Conservation (phyloP, 1,284 basidiomycete genomes). For the Flammula alnicola region DNA sequence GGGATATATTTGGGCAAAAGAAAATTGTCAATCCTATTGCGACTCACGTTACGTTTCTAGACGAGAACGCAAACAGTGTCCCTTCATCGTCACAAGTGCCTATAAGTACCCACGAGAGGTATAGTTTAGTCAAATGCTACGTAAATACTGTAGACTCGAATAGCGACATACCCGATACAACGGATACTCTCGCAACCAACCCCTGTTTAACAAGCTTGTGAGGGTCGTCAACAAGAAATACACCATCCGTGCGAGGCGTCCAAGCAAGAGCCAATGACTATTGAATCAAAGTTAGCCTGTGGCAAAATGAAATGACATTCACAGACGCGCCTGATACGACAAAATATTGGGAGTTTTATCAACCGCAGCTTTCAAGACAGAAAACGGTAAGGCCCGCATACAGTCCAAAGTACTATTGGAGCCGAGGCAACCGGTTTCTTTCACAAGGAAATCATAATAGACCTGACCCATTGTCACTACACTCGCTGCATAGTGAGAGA, state of each 20-base stretch:
- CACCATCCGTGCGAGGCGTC: slow-evolving; percentile 58
- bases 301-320: background rate
- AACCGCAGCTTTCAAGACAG: slow-evolving; percentile 47
- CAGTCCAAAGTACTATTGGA: slow-evolving; percentile 53
- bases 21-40: background rate
- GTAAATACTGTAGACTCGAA: background rate
- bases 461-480: slow-evolving; percentile 27
- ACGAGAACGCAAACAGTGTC: slow-evolving; percentile 51
- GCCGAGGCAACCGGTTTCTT: slow-evolving; percentile 45
- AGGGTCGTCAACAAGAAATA: slow-evolving; percentile 43
- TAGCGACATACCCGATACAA: slow-evolving; percentile 29
- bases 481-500: background rate
- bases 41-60: slow-evolving; percentile 46
- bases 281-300: background rate
- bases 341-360: slow-evolving; percentile 48
- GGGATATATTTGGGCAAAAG: background rate
- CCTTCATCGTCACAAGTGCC: slow-evolving; percentile 61
- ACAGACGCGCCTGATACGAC: slow-evolving; percentile 45
- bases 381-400: slow-evolving; percentile 48
- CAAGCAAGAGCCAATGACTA: slow-evolving; percentile 49
- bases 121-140: background rate
- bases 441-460: slow-evolving; percentile 53
- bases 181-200: slow-evolving; percentile 24
- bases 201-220: slow-evolving; percentile 27
- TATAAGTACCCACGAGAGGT: no score